These are phyloP conservation scores for Dalbergia cochinchinensis DNA, from an alignment of 306 rosid species.

Conservation along the genomic window DNA sequence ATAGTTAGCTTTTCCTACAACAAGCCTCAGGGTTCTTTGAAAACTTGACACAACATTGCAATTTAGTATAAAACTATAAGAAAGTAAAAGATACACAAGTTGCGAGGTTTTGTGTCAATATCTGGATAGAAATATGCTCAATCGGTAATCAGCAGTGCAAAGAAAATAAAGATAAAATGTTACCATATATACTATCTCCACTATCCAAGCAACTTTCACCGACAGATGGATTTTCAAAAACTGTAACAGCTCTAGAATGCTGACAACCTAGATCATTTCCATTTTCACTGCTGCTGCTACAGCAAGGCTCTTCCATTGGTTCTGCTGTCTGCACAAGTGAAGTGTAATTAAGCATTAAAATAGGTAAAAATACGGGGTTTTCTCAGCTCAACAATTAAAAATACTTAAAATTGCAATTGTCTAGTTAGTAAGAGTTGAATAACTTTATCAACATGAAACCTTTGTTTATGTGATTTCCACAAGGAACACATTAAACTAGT, in stretches of 20 bases:
- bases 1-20: background rate
- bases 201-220: constrained; percentile 60
- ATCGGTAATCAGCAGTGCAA: constrained; percentile 19
- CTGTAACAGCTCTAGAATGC: constrained; percentile 39
- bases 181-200: constrained; percentile 70
- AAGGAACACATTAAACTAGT: background rate
- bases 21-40: background rate
- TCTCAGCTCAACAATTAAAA: constrained; percentile 23
- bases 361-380: constrained; percentile 2
- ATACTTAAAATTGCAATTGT: constrained; percentile 17
- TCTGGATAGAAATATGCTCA: constrained; percentile 4
- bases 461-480: background rate
- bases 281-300: constrained; percentile 57
- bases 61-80: background rate
- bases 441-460: background rate
- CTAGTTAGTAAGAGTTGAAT: constrained; percentile 1
- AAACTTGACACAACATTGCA: background rate
- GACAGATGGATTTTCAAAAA: constrained; percentile 50
- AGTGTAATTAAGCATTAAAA: constrained; percentile 33
- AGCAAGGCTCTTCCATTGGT: constrained; percentile 57
- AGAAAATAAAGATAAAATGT: constrained; percentile 38
- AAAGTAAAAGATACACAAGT: constrained; percentile 4
- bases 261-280: constrained; percentile 49
- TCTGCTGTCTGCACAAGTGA: constrained; percentile 67
- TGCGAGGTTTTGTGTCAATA: background rate